Conservation (phyloP, 192 early-diverging fungal species). For the Coemansia sp. region DNA sequence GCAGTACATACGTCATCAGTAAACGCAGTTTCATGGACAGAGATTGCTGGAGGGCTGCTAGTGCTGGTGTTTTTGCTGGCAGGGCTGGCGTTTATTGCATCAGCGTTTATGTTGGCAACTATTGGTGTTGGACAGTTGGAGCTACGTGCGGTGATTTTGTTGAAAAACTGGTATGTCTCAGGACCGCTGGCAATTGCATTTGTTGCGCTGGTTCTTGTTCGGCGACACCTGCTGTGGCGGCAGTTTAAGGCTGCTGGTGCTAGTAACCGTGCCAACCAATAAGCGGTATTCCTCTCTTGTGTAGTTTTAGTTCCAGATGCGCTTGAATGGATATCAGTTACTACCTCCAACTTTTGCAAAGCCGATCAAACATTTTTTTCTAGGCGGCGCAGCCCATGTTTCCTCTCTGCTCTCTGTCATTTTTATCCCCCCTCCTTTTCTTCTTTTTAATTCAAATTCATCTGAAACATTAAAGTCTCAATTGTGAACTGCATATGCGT, state of each 20-base stretch:
- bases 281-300: not conserved
- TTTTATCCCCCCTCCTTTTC: not conserved
- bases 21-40: conserved; percentile 24
- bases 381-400: not conserved
- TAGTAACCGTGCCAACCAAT: conserved; percentile 1
- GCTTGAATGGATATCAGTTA: too few species aligned
- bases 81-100: conserved; percentile 27
- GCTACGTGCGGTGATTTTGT: conserved; percentile 33
- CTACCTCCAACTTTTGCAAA: too few species aligned
- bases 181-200: conserved; percentile 23
- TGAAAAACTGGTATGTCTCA: conserved; percentile 31
- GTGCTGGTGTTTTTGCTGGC: conserved; percentile 29
- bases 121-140: conserved; percentile 47
- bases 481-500: conserved; percentile 21
- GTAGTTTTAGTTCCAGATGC: too few species aligned
- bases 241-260: conserved; percentile 3
- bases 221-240: conserved; percentile 4
- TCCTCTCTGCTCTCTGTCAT: not conserved
- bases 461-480: not conserved
- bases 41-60: conserved; percentile 29
- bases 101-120: conserved; percentile 41
- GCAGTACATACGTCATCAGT: conserved; percentile 2
- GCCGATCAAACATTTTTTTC: conserved; percentile 1
- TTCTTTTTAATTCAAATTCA: not conserved
- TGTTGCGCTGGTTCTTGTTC: conserved; percentile 13